Evolutionary conservation across 768 basidiomycete genomes (phyloP).

Genomic region (Suillus subluteus): DNA sequence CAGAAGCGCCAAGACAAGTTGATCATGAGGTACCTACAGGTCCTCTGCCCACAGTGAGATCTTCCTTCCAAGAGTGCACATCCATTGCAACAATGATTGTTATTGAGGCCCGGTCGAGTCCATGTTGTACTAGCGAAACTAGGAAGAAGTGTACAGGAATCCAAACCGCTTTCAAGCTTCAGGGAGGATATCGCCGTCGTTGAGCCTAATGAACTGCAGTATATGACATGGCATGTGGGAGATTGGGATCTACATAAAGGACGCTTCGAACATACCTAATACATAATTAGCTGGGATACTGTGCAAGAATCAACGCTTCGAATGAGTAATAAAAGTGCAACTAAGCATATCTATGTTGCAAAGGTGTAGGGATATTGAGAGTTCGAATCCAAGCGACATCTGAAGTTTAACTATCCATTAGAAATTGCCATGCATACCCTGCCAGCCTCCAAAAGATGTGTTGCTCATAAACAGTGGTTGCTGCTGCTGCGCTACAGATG

Average conservation of each 20-base stretch:
- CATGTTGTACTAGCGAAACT: not conserved
- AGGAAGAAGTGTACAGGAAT: not conserved
- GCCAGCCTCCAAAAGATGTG: conserved; percentile 23
- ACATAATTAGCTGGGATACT: not conserved
- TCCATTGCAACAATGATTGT: not conserved
- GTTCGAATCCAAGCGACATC: not conserved
- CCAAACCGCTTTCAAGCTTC: not conserved
- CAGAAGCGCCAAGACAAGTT: not conserved
- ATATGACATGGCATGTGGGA: not conserved
- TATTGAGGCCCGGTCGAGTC: not conserved
- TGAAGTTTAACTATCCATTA: conserved; percentile 10
- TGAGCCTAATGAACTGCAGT: not conserved
- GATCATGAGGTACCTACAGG: not conserved
- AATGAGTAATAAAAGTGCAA: not conserved
- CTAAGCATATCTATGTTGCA: not conserved
- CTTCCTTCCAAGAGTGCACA: not conserved
- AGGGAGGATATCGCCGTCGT: not conserved
- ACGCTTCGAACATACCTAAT: not conserved
- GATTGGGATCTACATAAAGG: not conserved
- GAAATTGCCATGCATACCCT: conserved; percentile 21
- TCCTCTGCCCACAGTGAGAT: not conserved
- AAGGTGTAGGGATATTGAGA: not conserved
- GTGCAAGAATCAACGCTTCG: not conserved
- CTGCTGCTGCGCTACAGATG: conserved; percentile 20
- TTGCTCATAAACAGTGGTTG: conserved; percentile 26